A percentile compares a stretch with the other conserved stretches of the same genome.
phyloP scores from a whole-genome alignment of 164 flowering plant species.

The Akebia trifoliata region DNA sequence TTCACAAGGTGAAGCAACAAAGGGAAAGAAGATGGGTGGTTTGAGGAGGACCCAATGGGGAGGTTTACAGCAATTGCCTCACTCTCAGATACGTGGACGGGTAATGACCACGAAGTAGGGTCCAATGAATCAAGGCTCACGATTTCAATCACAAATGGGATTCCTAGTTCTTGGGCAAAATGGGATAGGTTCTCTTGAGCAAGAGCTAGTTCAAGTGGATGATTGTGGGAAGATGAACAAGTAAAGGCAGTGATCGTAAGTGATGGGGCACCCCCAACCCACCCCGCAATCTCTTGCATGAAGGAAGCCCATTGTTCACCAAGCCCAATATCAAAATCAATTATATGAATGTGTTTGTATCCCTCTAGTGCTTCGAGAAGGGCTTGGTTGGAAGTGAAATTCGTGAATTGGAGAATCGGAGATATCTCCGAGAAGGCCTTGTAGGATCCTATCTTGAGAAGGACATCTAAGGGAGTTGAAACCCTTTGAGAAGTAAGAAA shows the following conservation, averaged over 20 bases:
- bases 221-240: constrained; percentile 42
- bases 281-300: constrained; percentile 69
- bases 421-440: constrained; percentile 71
- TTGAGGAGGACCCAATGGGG: constrained; percentile 36
- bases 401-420: constrained; percentile 59
- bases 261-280: constrained; percentile 35
- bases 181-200: constrained; percentile 51
- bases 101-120: constrained; percentile 28
- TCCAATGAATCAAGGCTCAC: constrained; percentile 48
- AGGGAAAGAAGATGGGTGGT: constrained; percentile 32
- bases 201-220: constrained; percentile 50
- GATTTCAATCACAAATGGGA: constrained; percentile 50
- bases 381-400: constrained; percentile 80
- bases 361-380: constrained; percentile 60
- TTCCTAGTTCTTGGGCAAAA: constrained; percentile 52
- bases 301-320: constrained; percentile 92
- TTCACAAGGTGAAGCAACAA: constrained; percentile 55
- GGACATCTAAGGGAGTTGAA: constrained; percentile 40
- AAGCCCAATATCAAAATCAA: constrained; percentile 73
- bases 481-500: constrained; percentile 21
- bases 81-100: constrained; percentile 27
- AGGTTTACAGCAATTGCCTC: constrained; percentile 69
- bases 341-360: constrained; percentile 43
- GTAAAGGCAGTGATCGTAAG: constrained; percentile 69
- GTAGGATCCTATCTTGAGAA: constrained; percentile 65